Evolutionary conservation across 2,329 filamentous ascomycete species (phyloP).

Genomic region (Diplodia seriata): DNA sequence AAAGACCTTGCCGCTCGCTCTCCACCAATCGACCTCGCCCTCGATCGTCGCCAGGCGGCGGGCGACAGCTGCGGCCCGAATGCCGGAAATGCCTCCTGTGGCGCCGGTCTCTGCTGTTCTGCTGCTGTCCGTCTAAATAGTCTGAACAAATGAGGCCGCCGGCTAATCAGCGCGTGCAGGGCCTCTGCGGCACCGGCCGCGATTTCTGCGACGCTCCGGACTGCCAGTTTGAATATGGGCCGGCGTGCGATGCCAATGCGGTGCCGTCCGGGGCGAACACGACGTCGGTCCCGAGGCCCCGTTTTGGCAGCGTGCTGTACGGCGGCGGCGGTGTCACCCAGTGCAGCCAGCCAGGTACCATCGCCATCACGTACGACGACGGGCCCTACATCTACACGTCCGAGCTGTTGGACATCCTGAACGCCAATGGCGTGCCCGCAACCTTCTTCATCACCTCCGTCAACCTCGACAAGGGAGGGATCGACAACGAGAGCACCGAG

Average conservation of each 20-base stretch:
- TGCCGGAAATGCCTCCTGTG: conserved; percentile 13
- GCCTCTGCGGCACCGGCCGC: conserved; percentile 57
- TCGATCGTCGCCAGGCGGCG: conserved; percentile 13
- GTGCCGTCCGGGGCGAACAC: conserved; percentile 64
- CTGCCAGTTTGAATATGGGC: conserved; percentile 49
- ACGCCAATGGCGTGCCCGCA: conserved; percentile 65
- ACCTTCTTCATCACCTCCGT: conserved; percentile 72
- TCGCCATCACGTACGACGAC: conserved; percentile 73
- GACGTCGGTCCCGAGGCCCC: conserved; percentile 58
- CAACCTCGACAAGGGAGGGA: conserved; percentile 63
- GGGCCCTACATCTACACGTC: conserved; percentile 68
- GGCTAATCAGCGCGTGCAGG: conserved; percentile 9
- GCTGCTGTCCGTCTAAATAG: neutral
- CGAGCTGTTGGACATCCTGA: conserved; percentile 67
- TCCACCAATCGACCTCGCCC: conserved; percentile 16
- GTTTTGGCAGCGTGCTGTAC: conserved; percentile 63
- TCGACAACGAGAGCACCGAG: conserved; percentile 47
- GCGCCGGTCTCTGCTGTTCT: conserved; percentile 22
- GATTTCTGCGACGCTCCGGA: conserved; percentile 68
- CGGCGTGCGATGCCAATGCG: conserved; percentile 48
- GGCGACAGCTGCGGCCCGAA: conserved; percentile 23
- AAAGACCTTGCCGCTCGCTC: conserved; percentile 2
- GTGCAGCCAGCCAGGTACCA: conserved; percentile 61
- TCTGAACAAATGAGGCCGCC: neutral
- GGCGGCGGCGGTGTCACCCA: conserved; percentile 64